phyloP scores from a whole-genome alignment of 257 asterid genomes.

The Gentiana dahurica region DNA sequence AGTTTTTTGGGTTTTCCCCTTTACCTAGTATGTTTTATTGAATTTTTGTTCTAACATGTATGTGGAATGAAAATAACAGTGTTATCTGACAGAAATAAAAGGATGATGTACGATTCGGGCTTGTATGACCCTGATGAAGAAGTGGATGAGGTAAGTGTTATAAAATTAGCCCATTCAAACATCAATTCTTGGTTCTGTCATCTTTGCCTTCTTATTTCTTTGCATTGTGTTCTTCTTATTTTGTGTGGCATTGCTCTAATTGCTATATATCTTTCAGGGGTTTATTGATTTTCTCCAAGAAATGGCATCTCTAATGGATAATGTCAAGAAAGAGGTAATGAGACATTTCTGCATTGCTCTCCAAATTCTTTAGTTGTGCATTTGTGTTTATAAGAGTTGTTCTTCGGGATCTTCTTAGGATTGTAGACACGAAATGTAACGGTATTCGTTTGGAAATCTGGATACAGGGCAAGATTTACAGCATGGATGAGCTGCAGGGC shows the following conservation, averaged over 20 bases:
- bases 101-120: constrained; percentile 68
- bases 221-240: background rate
- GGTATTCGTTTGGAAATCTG: background rate
- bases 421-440: no score
- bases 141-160: constrained; percentile 42
- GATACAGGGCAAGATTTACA: constrained; percentile 43
- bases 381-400: no score
- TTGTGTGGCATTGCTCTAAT: background rate
- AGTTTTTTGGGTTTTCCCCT: background rate
- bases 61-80: constrained; percentile 28
- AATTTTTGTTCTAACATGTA: background rate
- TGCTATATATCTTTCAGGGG: constrained; percentile 29
- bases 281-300: constrained; percentile 70
- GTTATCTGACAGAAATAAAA: constrained; percentile 59
- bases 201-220: background rate
- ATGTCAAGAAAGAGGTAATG: constrained; percentile 54
- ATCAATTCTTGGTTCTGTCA: background rate
- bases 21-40: background rate
- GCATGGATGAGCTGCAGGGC: constrained; percentile 48
- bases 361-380: no score
- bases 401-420: no score
- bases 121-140: constrained; percentile 47
- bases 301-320: constrained; percentile 57
- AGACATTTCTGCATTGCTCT: background rate
- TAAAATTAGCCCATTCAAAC: no score